A percentile compares a stretch with the other conserved stretches of the same genome.
phyloP scores from a whole-genome alignment of 2,329 filamentous ascomycete genomes.

The Penicillium sp. region DNA sequence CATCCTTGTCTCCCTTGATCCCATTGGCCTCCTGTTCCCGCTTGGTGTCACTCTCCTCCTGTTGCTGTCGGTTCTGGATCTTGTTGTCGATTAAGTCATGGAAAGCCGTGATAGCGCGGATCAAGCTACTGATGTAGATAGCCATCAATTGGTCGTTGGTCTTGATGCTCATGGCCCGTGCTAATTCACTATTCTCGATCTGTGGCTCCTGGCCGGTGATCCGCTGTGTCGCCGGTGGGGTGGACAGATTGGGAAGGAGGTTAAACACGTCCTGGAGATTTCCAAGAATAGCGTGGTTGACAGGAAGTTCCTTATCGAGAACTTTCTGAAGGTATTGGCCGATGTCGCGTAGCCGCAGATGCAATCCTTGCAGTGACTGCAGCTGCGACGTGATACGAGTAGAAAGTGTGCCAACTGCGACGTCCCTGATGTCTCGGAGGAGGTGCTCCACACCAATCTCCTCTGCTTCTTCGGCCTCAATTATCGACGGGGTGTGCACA shows the following conservation, averaged over 20 bases:
- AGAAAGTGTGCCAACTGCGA: constrained; percentile 93
- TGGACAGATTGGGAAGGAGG: constrained; percentile 90
- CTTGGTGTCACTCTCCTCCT: constrained; percentile 86
- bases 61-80: constrained; percentile 96
- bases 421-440: constrained; percentile 94
- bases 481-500: constrained; percentile 95
- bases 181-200: constrained; percentile 75
- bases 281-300: constrained; percentile 95
- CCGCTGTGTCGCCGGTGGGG: constrained; percentile 64
- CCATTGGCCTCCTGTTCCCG: constrained; percentile 67
- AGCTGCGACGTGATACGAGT: constrained; percentile 97
- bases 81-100: constrained; percentile 99
- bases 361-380: constrained; percentile 92
- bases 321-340: constrained; percentile 95
- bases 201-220: constrained; percentile 58
- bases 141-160: constrained; percentile 99
- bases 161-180: constrained; percentile 97
- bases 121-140: constrained; percentile 95
- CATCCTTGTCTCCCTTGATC: constrained; percentile 64
- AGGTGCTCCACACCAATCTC: constrained; percentile 98
- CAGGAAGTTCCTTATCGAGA: constrained; percentile 83
- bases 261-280: constrained; percentile 99
- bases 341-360: constrained; percentile 91
- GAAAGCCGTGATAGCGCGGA: constrained; percentile 96
- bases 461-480: constrained; percentile 97